Conservation (phyloP, 1,139 yeast genomes). For the Waltiozyma sp. region DNA sequence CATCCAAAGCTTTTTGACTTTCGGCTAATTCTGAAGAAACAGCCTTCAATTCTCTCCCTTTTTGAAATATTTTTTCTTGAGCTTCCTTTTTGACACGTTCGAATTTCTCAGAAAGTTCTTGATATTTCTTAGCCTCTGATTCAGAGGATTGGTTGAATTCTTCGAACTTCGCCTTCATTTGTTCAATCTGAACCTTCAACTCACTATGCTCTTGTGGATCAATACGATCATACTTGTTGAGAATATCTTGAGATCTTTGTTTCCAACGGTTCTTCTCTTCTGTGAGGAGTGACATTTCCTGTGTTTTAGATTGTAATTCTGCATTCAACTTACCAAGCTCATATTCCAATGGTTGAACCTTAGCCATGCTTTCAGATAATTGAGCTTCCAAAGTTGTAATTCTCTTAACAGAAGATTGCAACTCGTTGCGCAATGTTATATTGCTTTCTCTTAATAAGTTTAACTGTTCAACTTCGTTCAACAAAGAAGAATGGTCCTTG, state of each 20-base stretch:
- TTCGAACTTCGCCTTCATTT: conserved; percentile 11
- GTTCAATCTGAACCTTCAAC: conserved; percentile 23
- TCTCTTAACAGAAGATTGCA: conserved; percentile 15
- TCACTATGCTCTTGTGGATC: conserved; percentile 35
- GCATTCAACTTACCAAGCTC: conserved; percentile 26
- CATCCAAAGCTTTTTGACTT: neutral
- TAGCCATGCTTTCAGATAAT: conserved; percentile 23
- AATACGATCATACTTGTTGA: conserved; percentile 35
- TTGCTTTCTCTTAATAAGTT: conserved; percentile 69
- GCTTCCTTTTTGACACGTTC: conserved; percentile 23
- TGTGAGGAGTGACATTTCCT: conserved; percentile 26
- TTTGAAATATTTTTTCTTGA: conserved; percentile 22
- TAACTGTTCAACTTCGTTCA: conserved; percentile 56
- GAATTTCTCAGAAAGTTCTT: conserved; percentile 20
- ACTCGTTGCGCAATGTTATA: conserved; percentile 50
- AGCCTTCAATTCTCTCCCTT: conserved; percentile 6
- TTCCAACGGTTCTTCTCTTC: conserved; percentile 44
- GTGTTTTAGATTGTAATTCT: conserved; percentile 30
- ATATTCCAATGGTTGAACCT: conserved; percentile 23
- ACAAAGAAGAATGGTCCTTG: conserved; percentile 40
- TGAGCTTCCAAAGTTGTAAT: conserved; percentile 23
- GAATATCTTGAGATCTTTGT: conserved; percentile 35
- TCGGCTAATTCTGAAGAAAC: neutral
- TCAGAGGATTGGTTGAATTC: conserved; percentile 4
- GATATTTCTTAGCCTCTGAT: conserved; percentile 11